Evolutionary conservation across 2,329 filamentous ascomycete genomes (phyloP), one percentile per base, ranked within the genome.

Genomic region (Phaeosphaeriaceae sp.): DNA sequence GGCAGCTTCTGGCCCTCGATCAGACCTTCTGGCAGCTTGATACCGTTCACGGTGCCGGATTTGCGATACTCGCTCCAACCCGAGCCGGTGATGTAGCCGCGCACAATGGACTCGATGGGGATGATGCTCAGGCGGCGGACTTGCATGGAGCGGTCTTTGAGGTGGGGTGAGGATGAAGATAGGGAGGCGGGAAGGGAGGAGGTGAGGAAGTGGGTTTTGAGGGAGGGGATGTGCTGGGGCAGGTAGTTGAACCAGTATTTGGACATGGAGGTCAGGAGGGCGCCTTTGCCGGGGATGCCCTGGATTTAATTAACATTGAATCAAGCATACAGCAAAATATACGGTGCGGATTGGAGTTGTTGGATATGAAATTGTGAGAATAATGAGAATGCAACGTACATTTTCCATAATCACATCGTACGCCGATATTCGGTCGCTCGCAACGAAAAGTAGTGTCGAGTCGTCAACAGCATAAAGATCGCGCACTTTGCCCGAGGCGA

Each of bases 401-500:
- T 95, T 97, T 70, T 86, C 81, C 84, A 96, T 88, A 68, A 96
- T 88, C 68, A 96, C 92, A 84, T 98, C 94, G 83, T 94, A 98
- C 55, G 95, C 95, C 22, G 92, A 97, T 76, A 97, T 95, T 66
- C 95, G 90, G 81, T 97, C 93, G 15, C 91, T 91, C 22, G 91
- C 90, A 54, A 93, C 88, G 74, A 97, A 94, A 56, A 96, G 88
- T 4, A 96, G 86, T 2, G 87, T 90, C 56, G 85, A 80, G 42
- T 87, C 81, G 74, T 91, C 87, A 53, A 96, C 81, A 60, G 86
- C 83, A 77, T 92, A 96, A 40, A 96, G 85, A 72, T 96, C 91
- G 71, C 92, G 88, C 24, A 96, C 92, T 81, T 96, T 96, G 63
- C 88, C 88, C 41, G 84, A 83, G 7, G 86, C 85, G 48, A 89